Percentiles rank a stretch among this genome's conserved stretches.
Conservation (phyloP, 2,329 filamentous ascomycete species). For the Talaromyces sp. region DNA sequence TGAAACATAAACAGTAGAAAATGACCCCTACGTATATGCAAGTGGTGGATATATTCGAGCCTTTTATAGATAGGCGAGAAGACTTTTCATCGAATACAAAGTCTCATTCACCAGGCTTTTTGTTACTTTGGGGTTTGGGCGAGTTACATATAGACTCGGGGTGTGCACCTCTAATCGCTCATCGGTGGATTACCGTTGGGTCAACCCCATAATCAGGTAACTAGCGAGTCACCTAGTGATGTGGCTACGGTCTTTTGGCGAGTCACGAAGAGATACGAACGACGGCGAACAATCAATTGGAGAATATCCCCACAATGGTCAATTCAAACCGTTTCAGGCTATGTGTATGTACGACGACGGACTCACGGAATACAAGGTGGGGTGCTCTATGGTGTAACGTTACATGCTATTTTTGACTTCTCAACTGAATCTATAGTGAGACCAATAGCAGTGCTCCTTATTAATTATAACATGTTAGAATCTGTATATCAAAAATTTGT, state of each 20-base stretch:
- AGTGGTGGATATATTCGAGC: not conserved
- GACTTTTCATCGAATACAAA: too few species aligned
- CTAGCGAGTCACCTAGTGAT: not conserved
- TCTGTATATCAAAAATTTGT: too few species aligned
- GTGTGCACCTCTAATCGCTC: too few species aligned
- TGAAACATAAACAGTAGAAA: not conserved
- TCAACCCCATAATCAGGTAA: not conserved
- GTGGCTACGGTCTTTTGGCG: not conserved
- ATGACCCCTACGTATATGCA: not conserved
- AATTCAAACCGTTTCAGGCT: not conserved
- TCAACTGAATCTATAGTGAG: not conserved
- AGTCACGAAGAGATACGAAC: not conserved
- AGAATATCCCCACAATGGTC: too few species aligned
- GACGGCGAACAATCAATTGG: too few species aligned
- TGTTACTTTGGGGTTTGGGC: too few species aligned
- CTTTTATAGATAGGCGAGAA: too few species aligned
- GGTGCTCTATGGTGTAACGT: not conserved
- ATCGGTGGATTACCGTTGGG: not conserved
- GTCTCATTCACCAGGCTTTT: too few species aligned
- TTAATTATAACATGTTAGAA: too few species aligned
- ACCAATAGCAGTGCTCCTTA: not conserved
- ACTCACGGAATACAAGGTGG: too few species aligned
- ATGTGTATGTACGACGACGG: not conserved
- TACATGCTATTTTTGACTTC: not conserved
- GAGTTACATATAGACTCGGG: not conserved